phyloP scores from a whole-genome alignment of 345 rosid species.

The Clarkia xantiana region DNA sequence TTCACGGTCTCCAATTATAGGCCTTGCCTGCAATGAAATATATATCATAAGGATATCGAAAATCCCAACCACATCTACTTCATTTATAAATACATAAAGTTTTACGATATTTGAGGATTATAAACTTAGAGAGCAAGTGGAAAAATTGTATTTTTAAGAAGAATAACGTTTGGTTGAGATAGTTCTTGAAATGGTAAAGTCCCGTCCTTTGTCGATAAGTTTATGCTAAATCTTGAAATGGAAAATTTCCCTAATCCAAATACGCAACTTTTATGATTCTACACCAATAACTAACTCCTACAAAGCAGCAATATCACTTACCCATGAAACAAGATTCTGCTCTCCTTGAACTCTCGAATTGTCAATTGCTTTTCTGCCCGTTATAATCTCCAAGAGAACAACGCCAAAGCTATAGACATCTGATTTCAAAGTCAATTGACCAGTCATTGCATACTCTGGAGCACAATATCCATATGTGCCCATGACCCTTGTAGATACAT shows the following conservation, averaged over 20 bases:
- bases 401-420: conserved; percentile 83
- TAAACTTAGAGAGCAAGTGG: too few relatives aligned
- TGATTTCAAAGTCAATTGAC: conserved; percentile 73
- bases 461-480: conserved; percentile 92
- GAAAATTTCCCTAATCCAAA: too few relatives aligned
- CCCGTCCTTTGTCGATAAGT: too few relatives aligned
- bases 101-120: too few relatives aligned
- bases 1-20: conserved; percentile 64
- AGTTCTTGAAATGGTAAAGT: too few relatives aligned
- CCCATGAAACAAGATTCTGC: conserved; percentile 86
- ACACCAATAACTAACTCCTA: too few relatives aligned
- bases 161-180: too few relatives aligned
- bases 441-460: conserved; percentile 92
- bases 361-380: conserved; percentile 83
- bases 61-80: too few relatives aligned
- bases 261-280: too few relatives aligned
- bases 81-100: too few relatives aligned
- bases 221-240: too few relatives aligned
- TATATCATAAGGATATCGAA: not conserved
- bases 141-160: too few relatives aligned
- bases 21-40: conserved; percentile 53
- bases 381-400: conserved; percentile 78
- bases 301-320: conserved; percentile 14
- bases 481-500: conserved; percentile 89
- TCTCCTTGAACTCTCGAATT: conserved; percentile 47